These are phyloP conservation scores for Dendrocalamus sinicus DNA, from an alignment of 176 grass and related monocot species.

Conservation along the genomic window DNA sequence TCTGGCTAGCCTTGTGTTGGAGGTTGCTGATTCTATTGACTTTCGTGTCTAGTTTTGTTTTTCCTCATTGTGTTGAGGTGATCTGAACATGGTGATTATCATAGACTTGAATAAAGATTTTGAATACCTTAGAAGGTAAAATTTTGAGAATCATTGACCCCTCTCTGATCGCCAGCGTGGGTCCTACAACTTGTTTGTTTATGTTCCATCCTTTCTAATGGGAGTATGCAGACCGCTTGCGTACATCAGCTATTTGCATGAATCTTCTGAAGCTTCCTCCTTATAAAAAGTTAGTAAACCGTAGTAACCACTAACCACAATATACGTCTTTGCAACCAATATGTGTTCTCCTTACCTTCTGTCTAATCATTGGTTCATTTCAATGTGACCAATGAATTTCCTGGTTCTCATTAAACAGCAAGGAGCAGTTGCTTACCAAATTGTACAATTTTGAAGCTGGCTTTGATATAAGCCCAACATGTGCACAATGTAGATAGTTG, in stretches of 20 bases:
- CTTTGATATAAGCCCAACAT: constrained; percentile 79
- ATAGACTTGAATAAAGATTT: too few relatives aligned
- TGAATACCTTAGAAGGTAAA: too few relatives aligned
- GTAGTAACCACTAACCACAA: background rate
- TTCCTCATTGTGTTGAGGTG: too few relatives aligned
- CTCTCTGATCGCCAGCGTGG: too few relatives aligned
- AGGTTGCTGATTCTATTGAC: too few relatives aligned
- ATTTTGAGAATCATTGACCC: too few relatives aligned
- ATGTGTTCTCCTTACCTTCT: constrained; percentile 4
- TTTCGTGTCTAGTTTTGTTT: too few relatives aligned
- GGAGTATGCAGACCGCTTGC: constrained; percentile 77
- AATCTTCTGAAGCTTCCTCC: constrained; percentile 94
- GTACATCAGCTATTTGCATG: constrained; percentile 94
- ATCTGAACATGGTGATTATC: too few relatives aligned
- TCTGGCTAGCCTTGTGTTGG: too few relatives aligned
- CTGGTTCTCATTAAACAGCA: constrained; percentile 60
- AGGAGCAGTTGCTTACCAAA: constrained; percentile 78
- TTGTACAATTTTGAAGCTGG: constrained; percentile 87
- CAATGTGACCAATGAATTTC: constrained; percentile 12
- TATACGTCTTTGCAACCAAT: constrained; percentile 13
- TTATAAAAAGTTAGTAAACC: constrained; percentile 69
- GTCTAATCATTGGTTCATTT: constrained; percentile 3
- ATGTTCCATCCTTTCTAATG: too few relatives aligned
- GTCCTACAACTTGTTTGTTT: too few relatives aligned
- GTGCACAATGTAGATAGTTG: constrained; percentile 54